Base-by-base conservation (phyloP, 2,329 filamentous ascomycete genomes). In the Chrysoporthe austroafricana region DNA sequence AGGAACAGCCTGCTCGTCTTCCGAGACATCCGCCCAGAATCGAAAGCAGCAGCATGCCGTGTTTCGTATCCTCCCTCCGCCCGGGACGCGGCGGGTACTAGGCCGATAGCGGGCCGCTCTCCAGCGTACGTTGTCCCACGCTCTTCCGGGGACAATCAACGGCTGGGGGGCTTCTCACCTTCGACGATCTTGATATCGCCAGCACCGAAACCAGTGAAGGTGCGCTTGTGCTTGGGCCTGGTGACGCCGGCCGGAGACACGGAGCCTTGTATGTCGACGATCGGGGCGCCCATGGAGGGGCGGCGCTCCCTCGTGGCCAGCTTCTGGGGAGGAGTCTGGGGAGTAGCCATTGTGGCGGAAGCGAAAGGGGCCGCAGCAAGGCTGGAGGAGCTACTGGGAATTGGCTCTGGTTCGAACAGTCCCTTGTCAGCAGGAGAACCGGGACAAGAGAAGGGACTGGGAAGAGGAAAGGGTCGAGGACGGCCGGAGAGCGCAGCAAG, bases 201-300 rank as follows among this genome's bases (percentile, higher is more conserved):
- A 39, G 94, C 87, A 44, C 94, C 94, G 77, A 98, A 96, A 9
- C 96, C 96, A 11, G 96, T 99, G 72, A 92, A 92, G n/a, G 95
- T 98, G 73, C 96, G 89, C 85, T 93, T 97, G 83, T 99, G 96
- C 83, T 98, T 99, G 58, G 96, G 96, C 70, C 96, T 87, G 36
- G 87, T 88, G 81, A 91, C 90, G 77, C 96, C 95, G 54, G 90
- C 90, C 52, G 94, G 93, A n/a, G 91, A 91, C 67, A 97, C 88
- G 21, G 92, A 90, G 72, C 94, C 94, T 79, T 92, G 86, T 70
- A 98, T 90, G 77, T 97, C 93, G 71, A 92, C 88, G 73, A 97
- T 90, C 59, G 94, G 94, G 73, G 92, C 92, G 72, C 91, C 89
- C 67, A 87, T 90, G 26, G 93, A 97, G 68, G 92, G 93, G 73